These are phyloP conservation scores for Nakazawaea laoshanensis DNA, from an alignment of 805 yeast species.

Conservation along the genomic window DNA sequence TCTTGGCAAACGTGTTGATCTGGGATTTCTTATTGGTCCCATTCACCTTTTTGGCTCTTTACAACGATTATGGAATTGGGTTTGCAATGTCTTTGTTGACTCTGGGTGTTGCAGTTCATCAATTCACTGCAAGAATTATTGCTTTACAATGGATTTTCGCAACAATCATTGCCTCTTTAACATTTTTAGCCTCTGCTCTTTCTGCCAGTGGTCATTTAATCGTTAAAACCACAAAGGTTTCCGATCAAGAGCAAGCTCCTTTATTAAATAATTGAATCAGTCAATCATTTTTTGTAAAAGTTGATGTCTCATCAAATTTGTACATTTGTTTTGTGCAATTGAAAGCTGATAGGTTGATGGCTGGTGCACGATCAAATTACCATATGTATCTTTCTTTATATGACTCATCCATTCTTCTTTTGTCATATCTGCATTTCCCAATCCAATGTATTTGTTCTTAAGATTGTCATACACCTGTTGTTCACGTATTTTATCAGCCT, in stretches of 20 bases:
- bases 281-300: conserved; percentile 30
- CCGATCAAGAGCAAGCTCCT: conserved; percentile 24
- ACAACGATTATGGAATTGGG: conserved; percentile 67
- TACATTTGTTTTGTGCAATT: conserved; percentile 41
- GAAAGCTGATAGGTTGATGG: conserved; percentile 45
- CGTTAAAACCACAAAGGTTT: conserved; percentile 7
- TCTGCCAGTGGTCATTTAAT: conserved; percentile 31
- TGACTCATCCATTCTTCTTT: conserved; percentile 63
- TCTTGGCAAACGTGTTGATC: conserved; percentile 63
- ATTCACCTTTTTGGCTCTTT: conserved; percentile 42
- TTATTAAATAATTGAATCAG: conserved; percentile 13
- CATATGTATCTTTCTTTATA: conserved; percentile 57
- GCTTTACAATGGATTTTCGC: conserved; percentile 88
- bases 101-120: conserved; percentile 65
- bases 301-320: conserved; percentile 19
- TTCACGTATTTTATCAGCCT: conserved; percentile 61
- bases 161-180: conserved; percentile 49
- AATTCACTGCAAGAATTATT: conserved; percentile 55
- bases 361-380: conserved; percentile 54
- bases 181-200: conserved; percentile 41
- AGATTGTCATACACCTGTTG: conserved; percentile 46
- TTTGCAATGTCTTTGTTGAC: conserved; percentile 47
- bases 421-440: conserved; percentile 69
- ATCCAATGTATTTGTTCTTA: conserved; percentile 58
- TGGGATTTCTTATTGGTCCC: conserved; percentile 76